Base-by-base conservation (phyloP, 306 rosid genomes). In the Cicer bijugum region DNA sequence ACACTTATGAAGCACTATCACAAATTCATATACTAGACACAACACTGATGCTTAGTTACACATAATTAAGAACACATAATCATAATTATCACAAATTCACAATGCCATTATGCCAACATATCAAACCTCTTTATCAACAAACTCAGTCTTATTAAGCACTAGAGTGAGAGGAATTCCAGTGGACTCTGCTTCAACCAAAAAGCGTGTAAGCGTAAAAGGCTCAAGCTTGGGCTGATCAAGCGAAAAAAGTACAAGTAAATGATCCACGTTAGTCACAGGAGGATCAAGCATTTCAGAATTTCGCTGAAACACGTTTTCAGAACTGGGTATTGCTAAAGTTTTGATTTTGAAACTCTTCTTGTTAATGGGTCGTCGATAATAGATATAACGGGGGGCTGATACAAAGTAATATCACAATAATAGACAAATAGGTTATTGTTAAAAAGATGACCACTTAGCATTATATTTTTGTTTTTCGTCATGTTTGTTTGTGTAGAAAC, bases 251-350 rank as follows among this genome's bases (percentile, higher is more conserved):
- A 94, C 88, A 1, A 94, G 91, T 9, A 94, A 80, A 56, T 84
- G 97, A 67, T 91, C 92, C 44, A 93, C 98, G 74, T 91, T 93
- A 19, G 97, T 90, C 23, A 94, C 90, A 1, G 95, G 97, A 75
- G 98, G 97, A n/a, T 94, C 98, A 7, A 88, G 91, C 56, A 91
- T 89, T 86, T 89, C 92, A 1, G 89, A 88, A 23, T 76, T 82
- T 20, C 97, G 75, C 77, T 79, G 90, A 66, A 89, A 89, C 16
- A 94, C 96, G 16, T 91, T 91, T 82, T 89, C 97, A 69, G n/a
- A n/a, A n/a, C n/a, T n/a, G n/a, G n/a, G n/a, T n/a, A n/a, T n/a
- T n/a, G n/a, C n/a, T n/a, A n/a, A n/a, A n/a, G n/a, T n/a, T n/a
- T n/a, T n/a, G n/a, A n/a, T n/a, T n/a, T n/a, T n/a, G n/a, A n/a